Evolutionary conservation across 2,329 filamentous ascomycete species (phyloP).

Genomic region (Aspergillus awamori): DNA sequence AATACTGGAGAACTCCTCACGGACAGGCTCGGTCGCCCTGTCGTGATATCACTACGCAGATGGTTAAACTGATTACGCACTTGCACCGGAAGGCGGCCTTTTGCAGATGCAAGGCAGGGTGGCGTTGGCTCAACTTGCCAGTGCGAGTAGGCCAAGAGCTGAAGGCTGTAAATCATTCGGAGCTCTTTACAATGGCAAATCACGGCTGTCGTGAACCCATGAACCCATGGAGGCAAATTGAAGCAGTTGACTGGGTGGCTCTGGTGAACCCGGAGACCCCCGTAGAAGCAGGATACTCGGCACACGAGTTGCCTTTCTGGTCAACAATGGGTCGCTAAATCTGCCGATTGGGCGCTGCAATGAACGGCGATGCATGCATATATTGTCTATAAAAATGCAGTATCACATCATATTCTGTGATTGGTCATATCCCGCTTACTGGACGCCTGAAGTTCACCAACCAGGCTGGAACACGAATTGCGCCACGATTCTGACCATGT

Average conservation of each 20-base stretch:
- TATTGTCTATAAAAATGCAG: conserved; percentile 4
- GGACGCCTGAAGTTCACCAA: conserved; percentile 1
- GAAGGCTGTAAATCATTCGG: not conserved
- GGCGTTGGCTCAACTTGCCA: not conserved
- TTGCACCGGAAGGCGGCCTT: not conserved
- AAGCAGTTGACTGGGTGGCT: not conserved
- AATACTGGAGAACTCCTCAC: no score
- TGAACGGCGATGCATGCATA: conserved; percentile 1
- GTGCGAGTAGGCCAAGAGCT: not conserved
- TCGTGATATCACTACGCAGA: conserved; percentile 1
- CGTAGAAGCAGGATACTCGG: not conserved
- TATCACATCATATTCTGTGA: conserved; percentile 2
- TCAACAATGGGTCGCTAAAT: not conserved
- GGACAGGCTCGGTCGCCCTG: not conserved
- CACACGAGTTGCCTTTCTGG: not conserved
- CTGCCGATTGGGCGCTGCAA: not conserved
- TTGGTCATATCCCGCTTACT: not conserved
- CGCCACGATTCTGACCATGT: not conserved
- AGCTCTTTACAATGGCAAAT: no score
- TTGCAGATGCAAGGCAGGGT: not conserved
- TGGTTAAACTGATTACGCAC: not conserved
- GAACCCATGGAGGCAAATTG: no score
- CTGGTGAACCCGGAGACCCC: not conserved
- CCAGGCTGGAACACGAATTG: not conserved
- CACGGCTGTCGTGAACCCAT: no score